Percentiles rank a stretch among this genome's conserved stretches.
Conservation (phyloP, 305 asterid genomes). For the Plantago rigida region DNA sequence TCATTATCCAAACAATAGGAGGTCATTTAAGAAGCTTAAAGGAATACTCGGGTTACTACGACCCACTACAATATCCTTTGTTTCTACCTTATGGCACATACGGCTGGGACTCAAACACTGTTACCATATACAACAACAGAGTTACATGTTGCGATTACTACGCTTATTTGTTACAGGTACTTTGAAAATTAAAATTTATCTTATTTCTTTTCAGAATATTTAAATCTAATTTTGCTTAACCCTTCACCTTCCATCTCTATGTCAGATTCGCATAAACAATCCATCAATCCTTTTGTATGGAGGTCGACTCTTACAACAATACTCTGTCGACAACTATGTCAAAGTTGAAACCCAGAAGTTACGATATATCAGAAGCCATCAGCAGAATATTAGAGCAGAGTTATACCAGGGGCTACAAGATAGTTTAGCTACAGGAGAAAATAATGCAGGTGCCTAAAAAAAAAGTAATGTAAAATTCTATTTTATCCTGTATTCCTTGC, state of each 20-base stretch:
- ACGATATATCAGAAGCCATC: not conserved
- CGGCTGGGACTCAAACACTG: not conserved
- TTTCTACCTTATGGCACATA: not conserved
- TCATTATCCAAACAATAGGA: not conserved
- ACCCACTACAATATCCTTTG: not conserved
- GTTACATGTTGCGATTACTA: not conserved
- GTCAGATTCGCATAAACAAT: not conserved
- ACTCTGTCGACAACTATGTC: not conserved
- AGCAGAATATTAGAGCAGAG: not conserved
- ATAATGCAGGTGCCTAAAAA: not conserved
- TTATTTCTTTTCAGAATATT: not conserved
- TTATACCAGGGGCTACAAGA: constrained; percentile 1
- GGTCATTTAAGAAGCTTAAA: not conserved
- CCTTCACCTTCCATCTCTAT: not conserved
- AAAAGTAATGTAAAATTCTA: too few species aligned
- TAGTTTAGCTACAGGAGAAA: not conserved
- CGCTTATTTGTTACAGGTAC: not conserved
- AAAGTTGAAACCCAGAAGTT: constrained; percentile 7
- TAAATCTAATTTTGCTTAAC: too few species aligned
- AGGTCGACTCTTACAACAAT: not conserved
- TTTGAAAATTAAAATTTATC: not conserved
- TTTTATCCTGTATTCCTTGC: too few species aligned
- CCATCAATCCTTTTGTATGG: not conserved
- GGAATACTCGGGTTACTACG: not conserved
- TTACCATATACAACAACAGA: not conserved